These are phyloP conservation scores for Daldinia sp. DNA, from an alignment of 2,329 filamentous ascomycete species.

Conservation along the genomic window DNA sequence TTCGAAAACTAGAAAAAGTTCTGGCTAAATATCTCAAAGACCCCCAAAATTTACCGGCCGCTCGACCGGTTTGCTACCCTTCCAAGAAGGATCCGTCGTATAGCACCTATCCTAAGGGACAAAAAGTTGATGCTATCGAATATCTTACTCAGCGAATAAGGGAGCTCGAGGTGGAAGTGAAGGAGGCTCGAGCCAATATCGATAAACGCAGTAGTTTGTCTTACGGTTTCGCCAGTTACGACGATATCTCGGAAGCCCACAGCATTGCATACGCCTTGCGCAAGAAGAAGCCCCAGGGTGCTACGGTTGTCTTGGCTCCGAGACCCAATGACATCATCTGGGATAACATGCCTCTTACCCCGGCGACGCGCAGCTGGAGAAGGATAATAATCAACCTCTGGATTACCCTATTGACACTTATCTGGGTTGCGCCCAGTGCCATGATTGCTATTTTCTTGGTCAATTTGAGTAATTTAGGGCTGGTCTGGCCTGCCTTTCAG, in stretches of 20 bases:
- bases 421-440: constrained; percentile 93
- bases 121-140: constrained; percentile 92
- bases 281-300: constrained; percentile 81
- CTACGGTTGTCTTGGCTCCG: constrained; percentile 80
- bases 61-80: constrained; percentile 79
- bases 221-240: constrained; percentile 94
- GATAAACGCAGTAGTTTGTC: constrained; percentile 89
- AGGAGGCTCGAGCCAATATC: constrained; percentile 79
- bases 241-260: constrained; percentile 87
- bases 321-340: constrained; percentile 93
- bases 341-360: constrained; percentile 84
- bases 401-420: constrained; percentile 79
- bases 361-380: constrained; percentile 73
- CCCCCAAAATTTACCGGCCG: constrained; percentile 78
- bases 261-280: constrained; percentile 83
- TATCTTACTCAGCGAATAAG: constrained; percentile 88
- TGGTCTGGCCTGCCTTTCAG: constrained; percentile 81
- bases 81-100: constrained; percentile 80
- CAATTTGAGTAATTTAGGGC: constrained; percentile 81
- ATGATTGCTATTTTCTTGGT: constrained; percentile 94
- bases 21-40: constrained; percentile 92
- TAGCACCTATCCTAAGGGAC: constrained; percentile 65
- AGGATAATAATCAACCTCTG: constrained; percentile 83
- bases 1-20: constrained; percentile 82
- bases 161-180: constrained; percentile 83